Base-by-base conservation (phyloP, 2,329 filamentous ascomycete species). In the Fusarium globosum region DNA sequence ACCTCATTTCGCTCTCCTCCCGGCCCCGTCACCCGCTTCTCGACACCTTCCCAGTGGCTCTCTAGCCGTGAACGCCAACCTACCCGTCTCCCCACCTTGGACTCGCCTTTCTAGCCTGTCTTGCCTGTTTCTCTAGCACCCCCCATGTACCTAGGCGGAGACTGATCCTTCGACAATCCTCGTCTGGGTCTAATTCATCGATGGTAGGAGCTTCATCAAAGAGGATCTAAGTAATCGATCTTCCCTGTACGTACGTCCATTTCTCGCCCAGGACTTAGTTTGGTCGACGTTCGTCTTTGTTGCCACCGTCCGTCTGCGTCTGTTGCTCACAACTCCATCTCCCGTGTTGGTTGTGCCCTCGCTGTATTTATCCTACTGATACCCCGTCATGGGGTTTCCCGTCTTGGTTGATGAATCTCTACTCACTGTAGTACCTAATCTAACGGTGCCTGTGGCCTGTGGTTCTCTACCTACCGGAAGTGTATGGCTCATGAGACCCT, bases 11-110 rank as follows among this genome's bases (percentile, higher is more conserved):
- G 76, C 69, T 78, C 75, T 76, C 71, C 63, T 75, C 64, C 70
- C 76, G 76, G 74, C 76, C 74, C 76, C 76, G 65, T 78, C 71
- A 75, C 71, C 76, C 76, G 75, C 76, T 77, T 65, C 74, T 76
- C 74, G 73, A 78, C 73, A 75, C 76, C 69, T 77, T 75, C 69
- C 74, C 67, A 75, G 69, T 78, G 69, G 67, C 66, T 63, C 71
- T 70, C 56, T 75, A 59, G 59, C 63, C 68, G 56, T 70, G 65
- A 76, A 72, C 53, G 57, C 74, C 65, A 75, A 75, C 71, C 69
- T 75, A 73, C 70, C 71, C 65, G 71, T 76, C 76, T 78, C 71
- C 69, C 73, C 76, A 75, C 75, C 74, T 62, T 65, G 28, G 52
- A 65, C 67, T 53, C 45, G 56, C 45, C 45, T 62, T 43, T 42